Conservation (phyloP, 441 rosid species). For the Metrosideros polymorpha region DNA sequence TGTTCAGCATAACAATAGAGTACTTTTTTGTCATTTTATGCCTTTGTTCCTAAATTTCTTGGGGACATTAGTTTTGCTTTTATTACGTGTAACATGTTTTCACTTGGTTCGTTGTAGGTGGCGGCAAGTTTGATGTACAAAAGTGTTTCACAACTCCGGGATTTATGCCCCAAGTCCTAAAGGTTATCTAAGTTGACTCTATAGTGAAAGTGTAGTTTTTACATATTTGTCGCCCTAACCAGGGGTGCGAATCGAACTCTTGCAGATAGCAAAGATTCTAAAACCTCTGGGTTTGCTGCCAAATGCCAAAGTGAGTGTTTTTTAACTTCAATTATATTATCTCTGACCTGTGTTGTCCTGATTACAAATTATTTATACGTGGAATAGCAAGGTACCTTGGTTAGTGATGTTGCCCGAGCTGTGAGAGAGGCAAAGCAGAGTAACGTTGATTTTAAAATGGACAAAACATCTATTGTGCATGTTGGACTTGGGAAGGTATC, state of each 20-base stretch:
- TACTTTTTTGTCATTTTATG: background rate
- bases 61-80: background rate
- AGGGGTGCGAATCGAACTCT: background rate
- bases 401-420: constrained; percentile 62
- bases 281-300: constrained; percentile 90
- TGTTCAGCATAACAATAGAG: background rate
- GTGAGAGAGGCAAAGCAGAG: constrained; percentile 76
- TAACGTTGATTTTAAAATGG: constrained; percentile 81
- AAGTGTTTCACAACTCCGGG: constrained; percentile 75
- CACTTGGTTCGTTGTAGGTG: constrained; percentile 36
- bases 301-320: constrained; percentile 64
- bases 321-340: background rate
- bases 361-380: background rate
- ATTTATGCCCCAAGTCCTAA: constrained; percentile 65
- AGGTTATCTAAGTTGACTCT: constrained; percentile 31
- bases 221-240: background rate
- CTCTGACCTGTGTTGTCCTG: background rate
- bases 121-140: constrained; percentile 74
- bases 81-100: background rate
- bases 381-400: constrained; percentile 84
- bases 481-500: constrained; percentile 89
- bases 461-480: constrained; percentile 83
- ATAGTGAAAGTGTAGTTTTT: background rate
- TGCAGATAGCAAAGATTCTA: constrained; percentile 81
- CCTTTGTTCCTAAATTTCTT: background rate